These are phyloP conservation scores for Orbilia javanica DNA, from an alignment of 2,329 filamentous ascomycete genomes.

Conservation along the genomic window DNA sequence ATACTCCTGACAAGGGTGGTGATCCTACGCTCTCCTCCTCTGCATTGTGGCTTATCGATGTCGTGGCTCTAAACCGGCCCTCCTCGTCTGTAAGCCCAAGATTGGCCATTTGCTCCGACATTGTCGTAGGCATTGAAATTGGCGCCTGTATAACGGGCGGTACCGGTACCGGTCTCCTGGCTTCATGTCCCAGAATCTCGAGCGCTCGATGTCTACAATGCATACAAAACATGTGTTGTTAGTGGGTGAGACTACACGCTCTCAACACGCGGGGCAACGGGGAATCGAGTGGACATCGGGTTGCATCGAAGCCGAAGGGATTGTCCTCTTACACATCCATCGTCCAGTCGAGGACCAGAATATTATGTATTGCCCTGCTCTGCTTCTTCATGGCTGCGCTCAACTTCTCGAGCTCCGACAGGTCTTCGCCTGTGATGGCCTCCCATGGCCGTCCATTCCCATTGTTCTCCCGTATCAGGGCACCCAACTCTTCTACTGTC, in stretches of 20 bases:
- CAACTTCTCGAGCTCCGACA: conserved; percentile 48
- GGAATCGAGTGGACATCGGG: conserved; percentile 1
- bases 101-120: conserved; percentile 38
- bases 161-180: conserved; percentile 10
- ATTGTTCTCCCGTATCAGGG: conserved; percentile 53
- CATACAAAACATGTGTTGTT: conserved; percentile 45
- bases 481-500: conserved; percentile 51
- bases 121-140: conserved; percentile 5
- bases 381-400: conserved; percentile 51
- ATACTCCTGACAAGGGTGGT: conserved; percentile 29
- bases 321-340: conserved; percentile 42
- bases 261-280: conserved; percentile 6
- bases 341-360: conserved; percentile 47
- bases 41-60: not conserved
- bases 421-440: conserved; percentile 36
- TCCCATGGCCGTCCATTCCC: conserved; percentile 52
- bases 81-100: conserved; percentile 37
- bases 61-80: conserved; percentile 8
- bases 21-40: conserved; percentile 31
- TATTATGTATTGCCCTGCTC: conserved; percentile 50
- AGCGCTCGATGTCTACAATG: conserved; percentile 36
- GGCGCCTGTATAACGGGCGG: conserved; percentile 14
- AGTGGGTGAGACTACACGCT: conserved; percentile 27
- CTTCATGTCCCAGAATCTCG: conserved; percentile 38
- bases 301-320: not conserved